A percentile compares a stretch with the other conserved stretches of the same genome.
phyloP scores from a whole-genome alignment of 2,329 filamentous ascomycete species.

The Diaporthe longicolla region DNA sequence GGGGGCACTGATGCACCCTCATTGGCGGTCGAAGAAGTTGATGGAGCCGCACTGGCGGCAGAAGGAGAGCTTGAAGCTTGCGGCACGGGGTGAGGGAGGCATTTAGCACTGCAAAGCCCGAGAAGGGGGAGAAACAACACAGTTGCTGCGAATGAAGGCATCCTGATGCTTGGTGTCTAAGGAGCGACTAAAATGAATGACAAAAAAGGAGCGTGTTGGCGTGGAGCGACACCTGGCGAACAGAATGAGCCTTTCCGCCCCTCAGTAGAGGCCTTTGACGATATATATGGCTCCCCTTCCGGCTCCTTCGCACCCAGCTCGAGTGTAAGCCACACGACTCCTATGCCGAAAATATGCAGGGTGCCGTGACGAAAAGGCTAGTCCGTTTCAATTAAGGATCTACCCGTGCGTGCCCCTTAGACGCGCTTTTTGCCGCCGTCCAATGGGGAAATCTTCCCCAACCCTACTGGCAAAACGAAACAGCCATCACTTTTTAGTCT shows the following conservation, averaged over 20 bases:
- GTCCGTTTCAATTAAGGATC: slow-evolving; percentile 24
- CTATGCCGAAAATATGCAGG: slow-evolving; percentile 26
- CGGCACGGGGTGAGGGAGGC: background rate
- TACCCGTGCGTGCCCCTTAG: slow-evolving; percentile 32
- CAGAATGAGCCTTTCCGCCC: background rate
- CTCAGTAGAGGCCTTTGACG: background rate
- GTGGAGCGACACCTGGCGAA: background rate
- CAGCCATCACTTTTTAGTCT: slow-evolving; percentile 29
- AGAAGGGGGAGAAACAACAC: slow-evolving; percentile 33
- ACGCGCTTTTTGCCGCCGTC: slow-evolving; percentile 31
- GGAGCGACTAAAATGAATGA: slow-evolving; percentile 17
- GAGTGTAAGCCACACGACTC: background rate
- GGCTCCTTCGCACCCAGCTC: background rate
- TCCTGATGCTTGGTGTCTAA: slow-evolving; percentile 36
- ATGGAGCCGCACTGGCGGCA: background rate
- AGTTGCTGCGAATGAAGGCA: slow-evolving; percentile 40
- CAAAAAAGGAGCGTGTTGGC: slow-evolving; percentile 19
- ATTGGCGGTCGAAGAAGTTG: background rate
- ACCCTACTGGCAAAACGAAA: slow-evolving; percentile 24
- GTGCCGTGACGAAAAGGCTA: slow-evolving; percentile 24
- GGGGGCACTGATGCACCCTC: background rate
- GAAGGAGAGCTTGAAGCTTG: background rate
- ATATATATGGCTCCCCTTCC: slow-evolving; percentile 15
- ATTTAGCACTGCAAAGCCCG: slow-evolving; percentile 30
- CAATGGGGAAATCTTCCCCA: slow-evolving; percentile 8